Conservation (phyloP, 2,329 filamentous ascomycete genomes). For the Penicillium sp. region DNA sequence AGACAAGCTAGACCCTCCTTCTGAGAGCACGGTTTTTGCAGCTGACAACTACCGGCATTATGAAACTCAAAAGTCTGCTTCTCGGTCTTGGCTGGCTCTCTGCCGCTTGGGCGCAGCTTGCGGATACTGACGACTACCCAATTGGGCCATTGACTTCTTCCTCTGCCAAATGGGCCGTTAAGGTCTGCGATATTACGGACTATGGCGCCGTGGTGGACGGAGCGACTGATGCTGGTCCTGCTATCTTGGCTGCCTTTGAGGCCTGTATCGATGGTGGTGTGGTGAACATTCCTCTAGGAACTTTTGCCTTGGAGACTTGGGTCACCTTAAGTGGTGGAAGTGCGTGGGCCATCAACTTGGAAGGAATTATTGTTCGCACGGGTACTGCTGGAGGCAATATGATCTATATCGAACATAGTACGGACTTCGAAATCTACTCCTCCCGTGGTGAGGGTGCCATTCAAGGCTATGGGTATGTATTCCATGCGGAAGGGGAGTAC, state of each 20-base stretch:
- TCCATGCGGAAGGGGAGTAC: slow-evolving; percentile 42
- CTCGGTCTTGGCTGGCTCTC: slow-evolving; percentile 6
- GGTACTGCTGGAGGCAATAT: slow-evolving; percentile 7
- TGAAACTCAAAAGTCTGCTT: slow-evolving; percentile 2
- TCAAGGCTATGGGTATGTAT: slow-evolving; percentile 52
- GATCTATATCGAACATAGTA: slow-evolving; percentile 12
- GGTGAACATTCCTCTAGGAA: slow-evolving; percentile 49
- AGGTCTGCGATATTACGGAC: slow-evolving; percentile 50
- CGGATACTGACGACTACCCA: slow-evolving; percentile 8
- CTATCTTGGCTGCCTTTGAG: slow-evolving; percentile 8
- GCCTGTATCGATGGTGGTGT: slow-evolving; percentile 51
- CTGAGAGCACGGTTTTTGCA: neutral
- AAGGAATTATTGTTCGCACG: slow-evolving; percentile 32
- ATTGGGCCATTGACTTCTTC: slow-evolving; percentile 7
- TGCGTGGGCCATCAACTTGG: slow-evolving; percentile 51
- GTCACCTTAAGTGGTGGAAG: slow-evolving; percentile 47
- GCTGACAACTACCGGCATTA: neutral
- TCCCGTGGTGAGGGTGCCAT: slow-evolving; percentile 46
- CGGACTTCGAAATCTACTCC: slow-evolving; percentile 53
- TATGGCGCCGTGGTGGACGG: slow-evolving; percentile 53
- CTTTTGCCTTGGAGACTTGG: slow-evolving; percentile 51
- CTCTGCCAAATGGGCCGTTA: slow-evolving; percentile 13
- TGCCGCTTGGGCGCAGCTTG: slow-evolving; percentile 5
- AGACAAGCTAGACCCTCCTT: neutral
- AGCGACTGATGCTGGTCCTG: slow-evolving; percentile 38